Base-by-base conservation (phyloP, 2,329 filamentous ascomycete species). In the Clonostachys sp. region DNA sequence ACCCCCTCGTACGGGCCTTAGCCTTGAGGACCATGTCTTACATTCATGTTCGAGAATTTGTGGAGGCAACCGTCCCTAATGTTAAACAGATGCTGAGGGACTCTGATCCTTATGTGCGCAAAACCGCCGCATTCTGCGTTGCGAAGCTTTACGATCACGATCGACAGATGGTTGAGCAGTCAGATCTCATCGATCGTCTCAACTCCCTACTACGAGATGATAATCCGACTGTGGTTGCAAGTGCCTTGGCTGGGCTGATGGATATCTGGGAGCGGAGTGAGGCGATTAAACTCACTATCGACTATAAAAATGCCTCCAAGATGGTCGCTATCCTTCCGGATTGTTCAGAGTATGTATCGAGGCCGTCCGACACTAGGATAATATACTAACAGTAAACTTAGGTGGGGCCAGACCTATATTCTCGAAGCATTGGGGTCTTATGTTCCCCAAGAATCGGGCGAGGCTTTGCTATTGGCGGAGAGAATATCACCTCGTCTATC, bases 221-320 rank as follows among this genome's bases (percentile, higher is more conserved):
- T 64, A 99, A 99, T 61, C 92, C 94, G 1, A 99, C 94, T 0
- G 94, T 99, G 4, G 92, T 99, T 18, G 92, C 94, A 12, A 96
- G 91, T 63, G 91, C 95, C 7, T 70, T 99, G 52, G 92, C 94
- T 24, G 80, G 88, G 35, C 67, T 99, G 60, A 94, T 96, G 82
- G 94, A 99, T 66, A 97, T 99, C 44, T 99, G 94, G 94, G 94
- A 97, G 65, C 81, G 92, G 49, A 97, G 91, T 63, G 92, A 97
- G 66, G 90, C 88, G 49, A 99, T 99, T 67, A 96, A 96, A 65
- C 83, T 99, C 53, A 97, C 94, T 5, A 96, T 99, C 58, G 94
- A 99, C 70, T 97, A 99, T 64, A 83, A 84, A 52, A 99, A 95
- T 68, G 94, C 94, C 24, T 97, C 92, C 45, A 99, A 99, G 71